phyloP scores from a whole-genome alignment of 179 eudicot species.

The Heliamphora pulchella region DNA sequence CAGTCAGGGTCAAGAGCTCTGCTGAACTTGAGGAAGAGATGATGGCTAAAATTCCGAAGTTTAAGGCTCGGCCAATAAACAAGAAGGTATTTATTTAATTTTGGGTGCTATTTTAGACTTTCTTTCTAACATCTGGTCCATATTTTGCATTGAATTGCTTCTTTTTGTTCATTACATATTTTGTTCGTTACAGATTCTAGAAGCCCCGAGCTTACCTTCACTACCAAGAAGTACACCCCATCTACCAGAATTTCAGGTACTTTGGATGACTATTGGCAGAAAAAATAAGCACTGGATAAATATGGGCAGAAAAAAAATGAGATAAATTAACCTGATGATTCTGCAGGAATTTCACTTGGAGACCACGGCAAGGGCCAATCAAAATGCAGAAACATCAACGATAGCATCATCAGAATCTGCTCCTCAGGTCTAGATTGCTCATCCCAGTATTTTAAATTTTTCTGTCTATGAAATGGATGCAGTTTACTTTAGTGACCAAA shows the following conservation, averaged over 20 bases:
- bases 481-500: neutral
- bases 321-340: neutral
- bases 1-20: constrained; percentile 67
- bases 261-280: neutral
- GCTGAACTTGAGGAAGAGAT: constrained; percentile 93
- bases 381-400: constrained; percentile 61
- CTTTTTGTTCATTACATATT: constrained; percentile 38
- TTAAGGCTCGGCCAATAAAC: constrained; percentile 82
- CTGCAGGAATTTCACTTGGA: constrained; percentile 72
- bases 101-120: neutral
- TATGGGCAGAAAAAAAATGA: neutral
- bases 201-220: constrained; percentile 64
- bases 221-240: constrained; percentile 65
- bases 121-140: neutral
- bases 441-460: neutral
- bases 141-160: neutral
- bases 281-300: neutral
- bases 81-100: constrained; percentile 49
- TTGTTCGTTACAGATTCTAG: constrained; percentile 52
- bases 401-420: constrained; percentile 55
- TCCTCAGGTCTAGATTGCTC: constrained; percentile 30
- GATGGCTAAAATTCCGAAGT: constrained; percentile 97
- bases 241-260: constrained; percentile 69
- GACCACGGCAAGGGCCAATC: constrained; percentile 77
- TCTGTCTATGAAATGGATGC: neutral